These are phyloP conservation scores for Jamesozyma rosinii DNA, from an alignment of 805 yeast species.

Conservation along the genomic window DNA sequence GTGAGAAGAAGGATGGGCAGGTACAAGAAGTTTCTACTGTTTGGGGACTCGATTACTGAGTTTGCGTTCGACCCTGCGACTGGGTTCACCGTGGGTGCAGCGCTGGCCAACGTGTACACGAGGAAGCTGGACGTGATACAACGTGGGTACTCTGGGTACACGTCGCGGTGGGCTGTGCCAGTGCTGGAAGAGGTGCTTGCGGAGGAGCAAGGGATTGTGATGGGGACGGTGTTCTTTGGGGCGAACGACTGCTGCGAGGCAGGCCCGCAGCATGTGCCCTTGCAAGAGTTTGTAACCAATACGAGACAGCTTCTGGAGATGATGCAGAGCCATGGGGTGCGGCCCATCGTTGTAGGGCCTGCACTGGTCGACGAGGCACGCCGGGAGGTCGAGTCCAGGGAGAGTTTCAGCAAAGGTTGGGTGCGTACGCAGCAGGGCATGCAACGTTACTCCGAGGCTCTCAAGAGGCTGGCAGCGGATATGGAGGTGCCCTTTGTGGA, in stretches of 20 bases:
- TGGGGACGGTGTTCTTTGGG: constrained; percentile 63
- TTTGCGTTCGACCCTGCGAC: constrained; percentile 34
- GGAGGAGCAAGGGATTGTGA: constrained; percentile 38
- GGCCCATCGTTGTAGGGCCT: constrained; percentile 54
- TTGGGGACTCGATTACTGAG: constrained; percentile 29
- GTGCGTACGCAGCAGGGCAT: constrained; percentile 40
- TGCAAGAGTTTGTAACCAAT: constrained; percentile 43
- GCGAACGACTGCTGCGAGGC: constrained; percentile 59
- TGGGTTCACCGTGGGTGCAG: constrained; percentile 45
- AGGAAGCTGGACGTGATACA: constrained; percentile 60
- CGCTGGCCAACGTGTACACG: constrained; percentile 41
- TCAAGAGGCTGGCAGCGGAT: constrained; percentile 37
- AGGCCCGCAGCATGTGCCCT: constrained; percentile 42
- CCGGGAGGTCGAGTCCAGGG: constrained; percentile 32
- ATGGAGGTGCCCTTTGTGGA: constrained; percentile 51
- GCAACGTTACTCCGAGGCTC: constrained; percentile 42
- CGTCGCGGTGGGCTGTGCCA: constrained; percentile 47
- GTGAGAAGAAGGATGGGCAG: too few species aligned
- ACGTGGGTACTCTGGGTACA: constrained; percentile 75
- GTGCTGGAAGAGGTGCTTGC: constrained; percentile 44
- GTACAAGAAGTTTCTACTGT: constrained; percentile 33
- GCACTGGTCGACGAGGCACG: constrained; percentile 41
- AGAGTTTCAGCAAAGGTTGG: constrained; percentile 34
- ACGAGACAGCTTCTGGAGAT: constrained; percentile 35
- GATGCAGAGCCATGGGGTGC: constrained; percentile 36